phyloP scores from a whole-genome alignment of 768 basidiomycete species.

The Zangia roseola region DNA sequence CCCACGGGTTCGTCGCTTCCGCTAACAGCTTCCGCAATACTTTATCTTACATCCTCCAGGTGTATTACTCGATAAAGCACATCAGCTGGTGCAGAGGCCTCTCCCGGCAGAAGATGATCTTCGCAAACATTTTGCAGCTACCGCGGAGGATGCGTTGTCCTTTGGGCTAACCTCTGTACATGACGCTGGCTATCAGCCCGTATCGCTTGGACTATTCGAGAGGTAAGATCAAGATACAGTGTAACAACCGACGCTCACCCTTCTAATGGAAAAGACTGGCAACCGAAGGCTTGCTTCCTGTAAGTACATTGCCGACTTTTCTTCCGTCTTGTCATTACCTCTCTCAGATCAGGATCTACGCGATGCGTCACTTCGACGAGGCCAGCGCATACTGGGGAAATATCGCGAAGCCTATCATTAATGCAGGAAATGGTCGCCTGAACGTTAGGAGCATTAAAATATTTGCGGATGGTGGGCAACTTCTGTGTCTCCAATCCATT shows the following conservation, averaged over 20 bases:
- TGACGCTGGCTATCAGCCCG: slow-evolving; percentile 74
- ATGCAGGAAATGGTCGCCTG: slow-evolving; percentile 59
- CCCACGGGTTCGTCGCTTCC: slow-evolving; percentile 59
- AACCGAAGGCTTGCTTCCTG: slow-evolving; percentile 57
- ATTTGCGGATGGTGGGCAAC: slow-evolving; percentile 53
- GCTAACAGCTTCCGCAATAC: slow-evolving; percentile 2
- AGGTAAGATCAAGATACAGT: slow-evolving; percentile 39
- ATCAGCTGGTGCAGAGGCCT: slow-evolving; percentile 66
- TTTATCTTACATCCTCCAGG: slow-evolving; percentile 33
- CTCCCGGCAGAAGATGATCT: slow-evolving; percentile 63
- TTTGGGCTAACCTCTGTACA: slow-evolving; percentile 82
- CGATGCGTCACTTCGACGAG: slow-evolving; percentile 73
- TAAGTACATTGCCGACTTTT: slow-evolving; percentile 29
- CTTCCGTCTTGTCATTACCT: not conserved
- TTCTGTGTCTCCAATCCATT: not conserved
- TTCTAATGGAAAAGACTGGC: slow-evolving; percentile 53
- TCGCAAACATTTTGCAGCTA: slow-evolving; percentile 54
- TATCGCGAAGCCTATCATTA: slow-evolving; percentile 50
- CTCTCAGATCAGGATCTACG: slow-evolving; percentile 70
- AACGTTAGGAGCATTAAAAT: slow-evolving; percentile 77
- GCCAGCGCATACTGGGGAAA: slow-evolving; percentile 74
- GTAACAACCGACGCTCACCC: not conserved
- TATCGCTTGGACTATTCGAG: slow-evolving; percentile 72
- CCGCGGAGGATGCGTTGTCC: slow-evolving; percentile 66
- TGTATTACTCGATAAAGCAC: slow-evolving; percentile 84